These are phyloP conservation scores for Solanum chiquidenum DNA, from an alignment of 257 asterid genomes.

Conservation along the genomic window DNA sequence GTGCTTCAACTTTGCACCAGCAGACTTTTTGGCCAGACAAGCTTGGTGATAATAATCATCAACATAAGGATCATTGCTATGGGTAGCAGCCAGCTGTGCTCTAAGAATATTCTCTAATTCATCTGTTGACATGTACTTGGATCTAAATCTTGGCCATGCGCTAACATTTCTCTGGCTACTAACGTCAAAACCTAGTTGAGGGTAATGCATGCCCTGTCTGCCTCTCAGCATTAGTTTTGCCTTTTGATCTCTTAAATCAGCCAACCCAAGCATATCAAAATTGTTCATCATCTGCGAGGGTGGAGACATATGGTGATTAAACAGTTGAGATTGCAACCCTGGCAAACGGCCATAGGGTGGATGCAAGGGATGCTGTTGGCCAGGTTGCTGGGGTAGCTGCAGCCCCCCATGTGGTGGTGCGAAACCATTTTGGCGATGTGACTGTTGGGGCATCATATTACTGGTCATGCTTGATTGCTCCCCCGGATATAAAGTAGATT, in stretches of 20 bases:
- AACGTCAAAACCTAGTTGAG: slow-evolving; percentile 39
- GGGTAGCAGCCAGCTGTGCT: slow-evolving; percentile 84
- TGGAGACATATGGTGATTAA: slow-evolving; percentile 41
- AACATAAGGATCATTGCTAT: slow-evolving; percentile 81
- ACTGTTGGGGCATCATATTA: slow-evolving; percentile 43
- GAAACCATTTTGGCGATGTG: slow-evolving; percentile 57
- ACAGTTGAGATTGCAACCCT: slow-evolving; percentile 47
- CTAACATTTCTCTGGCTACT: slow-evolving; percentile 34
- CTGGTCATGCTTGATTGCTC: slow-evolving; percentile 45
- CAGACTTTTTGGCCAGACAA: slow-evolving; percentile 63
- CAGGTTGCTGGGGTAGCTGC: slow-evolving; percentile 52
- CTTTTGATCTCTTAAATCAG: slow-evolving; percentile 75
- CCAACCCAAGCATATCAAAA: slow-evolving; percentile 49
- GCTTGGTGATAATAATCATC: slow-evolving; percentile 97
- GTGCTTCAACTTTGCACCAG: slow-evolving; percentile 64
- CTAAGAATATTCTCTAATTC: slow-evolving; percentile 82
- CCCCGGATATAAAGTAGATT: slow-evolving; percentile 27
- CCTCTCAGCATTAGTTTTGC: slow-evolving; percentile 41
- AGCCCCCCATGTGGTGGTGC: slow-evolving; percentile 49
- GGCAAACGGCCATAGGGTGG: slow-evolving; percentile 46
- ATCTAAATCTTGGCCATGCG: slow-evolving; percentile 64
- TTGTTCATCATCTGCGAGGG: slow-evolving; percentile 54
- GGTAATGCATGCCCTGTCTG: slow-evolving; percentile 43
- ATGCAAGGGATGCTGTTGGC: slow-evolving; percentile 51
- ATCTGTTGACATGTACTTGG: slow-evolving; percentile 76